A percentile compares a stretch with the other conserved stretches of the same genome.
Evolutionary conservation across 2,329 filamentous ascomycete genomes (phyloP).

Genomic region (Fusarium algeriense): DNA sequence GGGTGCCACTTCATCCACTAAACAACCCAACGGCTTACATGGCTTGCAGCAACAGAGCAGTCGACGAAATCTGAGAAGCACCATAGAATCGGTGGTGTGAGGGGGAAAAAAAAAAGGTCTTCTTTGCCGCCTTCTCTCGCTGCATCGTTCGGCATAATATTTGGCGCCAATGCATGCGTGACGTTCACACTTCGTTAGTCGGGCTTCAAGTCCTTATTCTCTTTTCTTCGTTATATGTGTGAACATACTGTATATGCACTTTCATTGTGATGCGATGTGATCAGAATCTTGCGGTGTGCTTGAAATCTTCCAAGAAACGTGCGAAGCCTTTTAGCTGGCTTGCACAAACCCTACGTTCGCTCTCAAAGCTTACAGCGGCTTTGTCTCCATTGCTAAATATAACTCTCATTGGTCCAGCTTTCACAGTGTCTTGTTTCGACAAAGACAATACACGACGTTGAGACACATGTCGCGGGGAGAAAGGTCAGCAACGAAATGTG

Average conservation of each 20-base stretch:
- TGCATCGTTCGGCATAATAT: slow-evolving; percentile 20
- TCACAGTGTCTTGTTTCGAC: slow-evolving; percentile 9
- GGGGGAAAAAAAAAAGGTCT: slow-evolving; percentile 31
- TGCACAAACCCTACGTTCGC: slow-evolving; percentile 19
- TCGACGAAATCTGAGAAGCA: slow-evolving; percentile 9
- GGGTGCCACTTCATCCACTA: slow-evolving; percentile 34
- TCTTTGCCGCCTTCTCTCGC: slow-evolving; percentile 31
- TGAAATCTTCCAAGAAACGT: slow-evolving; percentile 6
- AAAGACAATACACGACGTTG: slow-evolving; percentile 11
- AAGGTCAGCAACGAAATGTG: neutral
- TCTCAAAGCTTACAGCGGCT: neutral
- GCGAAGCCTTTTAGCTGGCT: slow-evolving; percentile 12
- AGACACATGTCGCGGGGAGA: slow-evolving; percentile 24
- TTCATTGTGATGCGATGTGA: slow-evolving; percentile 19
- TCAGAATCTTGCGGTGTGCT: slow-evolving; percentile 31
- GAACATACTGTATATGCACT: neutral
- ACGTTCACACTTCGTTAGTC: slow-evolving; percentile 29
- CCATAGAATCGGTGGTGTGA: slow-evolving; percentile 26
- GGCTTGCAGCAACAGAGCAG: slow-evolving; percentile 30
- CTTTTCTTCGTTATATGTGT: neutral
- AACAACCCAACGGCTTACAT: slow-evolving; percentile 25
- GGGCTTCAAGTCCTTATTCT: slow-evolving; percentile 3
- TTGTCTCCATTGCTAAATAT: slow-evolving; percentile 7
- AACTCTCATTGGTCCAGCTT: slow-evolving; percentile 9
- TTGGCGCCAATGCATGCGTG: slow-evolving; percentile 41